Evolutionary conservation across 306 rosid genomes (phyloP).

Genomic region (Neltuma alba): DNA sequence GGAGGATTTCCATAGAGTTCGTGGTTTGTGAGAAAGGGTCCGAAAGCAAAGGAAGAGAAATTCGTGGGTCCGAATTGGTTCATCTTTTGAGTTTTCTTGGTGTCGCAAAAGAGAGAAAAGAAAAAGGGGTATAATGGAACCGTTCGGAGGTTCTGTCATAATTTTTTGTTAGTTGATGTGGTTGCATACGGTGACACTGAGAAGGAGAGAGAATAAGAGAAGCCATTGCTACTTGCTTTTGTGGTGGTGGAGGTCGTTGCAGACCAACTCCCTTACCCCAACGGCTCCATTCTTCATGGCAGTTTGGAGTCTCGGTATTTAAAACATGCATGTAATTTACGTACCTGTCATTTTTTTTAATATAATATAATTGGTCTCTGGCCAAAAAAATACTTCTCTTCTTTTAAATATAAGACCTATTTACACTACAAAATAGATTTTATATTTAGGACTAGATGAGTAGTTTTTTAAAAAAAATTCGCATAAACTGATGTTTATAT

Average conservation of each 20-base stretch:
- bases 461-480: no score
- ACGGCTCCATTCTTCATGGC: slow-evolving; percentile 30
- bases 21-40: slow-evolving; percentile 48
- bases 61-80: slow-evolving; percentile 67
- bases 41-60: slow-evolving; percentile 64
- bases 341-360: no score
- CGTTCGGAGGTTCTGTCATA: slow-evolving; percentile 46
- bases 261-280: slow-evolving; percentile 37
- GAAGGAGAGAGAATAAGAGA: neutral
- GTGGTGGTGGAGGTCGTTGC: slow-evolving; percentile 17
- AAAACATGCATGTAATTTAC: neutral
- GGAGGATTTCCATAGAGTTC: slow-evolving; percentile 44
- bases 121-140: slow-evolving; percentile 62
- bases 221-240: neutral
- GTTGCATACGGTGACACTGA: slow-evolving; percentile 13
- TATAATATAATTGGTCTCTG: no score
- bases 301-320: neutral
- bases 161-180: slow-evolving; percentile 36
- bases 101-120: slow-evolving; percentile 38
- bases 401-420: no score
- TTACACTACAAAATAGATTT: no score
- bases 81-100: slow-evolving; percentile 41
- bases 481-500: no score
- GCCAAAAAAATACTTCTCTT: no score
- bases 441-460: no score